Base-by-base conservation (phyloP, 192 early-diverging fungal genomes). In the Pecoramyces ruminantium region DNA sequence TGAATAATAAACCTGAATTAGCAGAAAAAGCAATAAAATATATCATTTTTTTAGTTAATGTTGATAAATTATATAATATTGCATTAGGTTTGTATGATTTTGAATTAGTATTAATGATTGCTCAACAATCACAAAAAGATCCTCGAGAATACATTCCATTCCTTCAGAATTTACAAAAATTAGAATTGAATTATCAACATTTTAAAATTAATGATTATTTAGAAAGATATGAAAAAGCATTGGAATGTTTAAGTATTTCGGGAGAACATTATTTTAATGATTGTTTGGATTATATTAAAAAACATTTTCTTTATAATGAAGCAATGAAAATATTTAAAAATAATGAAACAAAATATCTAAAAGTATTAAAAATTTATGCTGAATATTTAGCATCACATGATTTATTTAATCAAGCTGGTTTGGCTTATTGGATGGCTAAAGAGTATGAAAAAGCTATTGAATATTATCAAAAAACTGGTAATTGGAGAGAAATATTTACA, bases 121-220 rank as follows among this genome's bases (percentile, higher is more conserved):
- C 96, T n/a, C 96, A 98, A 83, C 93, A 95, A 85, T 94, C 94
- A 29, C 96, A 99, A 81, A 97, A 93, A 86, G 97, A 99, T 88
- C 97, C 97, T 28, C 87, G 94, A 30, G 97, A 99, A 86, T 99
- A 97, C 81, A 85, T 99, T 38, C 92, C 95, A 0, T 96, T 96
- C 83, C 86, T 99, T 77, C 87, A 92, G 38, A 92, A 92, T 78
- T 91, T 99, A 38, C 90, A 94, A 29, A 88, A 88, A 27, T 84
- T 95, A n/a, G 87, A 92, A 29, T 87, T 88, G 42, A 88, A 92
- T 78, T 95, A 95, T 81, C 95, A 96, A 80, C 91, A 92, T 1
- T 98, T 88, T 88, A 87, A 85, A 81, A 98, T 99, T 79, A 95
- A 99, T 79, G 93, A 94, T 78, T 91, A 97, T 85, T 87, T 99